phyloP scores from a whole-genome alignment of 257 asterid genomes.

The Primulina tabacum region DNA sequence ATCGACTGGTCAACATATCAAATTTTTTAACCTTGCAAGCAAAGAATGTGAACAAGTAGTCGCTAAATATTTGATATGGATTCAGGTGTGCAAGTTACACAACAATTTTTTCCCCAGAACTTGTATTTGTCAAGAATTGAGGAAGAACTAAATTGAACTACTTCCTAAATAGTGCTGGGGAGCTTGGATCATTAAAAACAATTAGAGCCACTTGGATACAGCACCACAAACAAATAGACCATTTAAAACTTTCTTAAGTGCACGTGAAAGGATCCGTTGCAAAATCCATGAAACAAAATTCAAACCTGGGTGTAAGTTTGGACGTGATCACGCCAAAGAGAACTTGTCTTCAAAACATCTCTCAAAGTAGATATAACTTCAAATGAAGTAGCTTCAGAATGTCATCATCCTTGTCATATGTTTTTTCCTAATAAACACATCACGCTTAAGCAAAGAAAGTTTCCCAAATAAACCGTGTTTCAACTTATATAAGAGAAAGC shows the following conservation, averaged over 20 bases:
- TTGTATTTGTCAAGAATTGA: constrained; percentile 11
- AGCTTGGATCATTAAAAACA: constrained; percentile 2
- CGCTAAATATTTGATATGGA: not conserved
- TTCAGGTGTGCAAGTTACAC: not conserved
- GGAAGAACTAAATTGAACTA: constrained; percentile 7
- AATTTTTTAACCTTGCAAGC: constrained; percentile 6
- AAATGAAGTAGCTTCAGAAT: constrained; percentile 89
- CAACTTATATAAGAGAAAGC: constrained; percentile 11
- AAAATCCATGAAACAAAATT: constrained; percentile 10
- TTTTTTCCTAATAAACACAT: constrained; percentile 59
- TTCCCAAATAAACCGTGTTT: constrained; percentile 13
- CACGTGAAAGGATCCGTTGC: constrained; percentile 6
- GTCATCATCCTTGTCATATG: constrained; percentile 85
- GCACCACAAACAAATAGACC: constrained; percentile 4
- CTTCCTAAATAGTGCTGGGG: constrained; percentile 10
- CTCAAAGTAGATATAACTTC: constrained; percentile 94
- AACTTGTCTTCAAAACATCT: constrained; percentile 85
- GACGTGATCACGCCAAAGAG: constrained; percentile 96
- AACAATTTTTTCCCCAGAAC: constrained; percentile 7
- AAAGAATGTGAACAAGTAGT: not conserved
- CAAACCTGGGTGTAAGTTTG: constrained; percentile 91
- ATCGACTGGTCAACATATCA: constrained; percentile 17
- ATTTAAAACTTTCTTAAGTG: constrained; percentile 1
- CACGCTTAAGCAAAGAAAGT: constrained; percentile 21
- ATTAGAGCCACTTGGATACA: constrained; percentile 8